Base-by-base conservation (phyloP, 768 basidiomycete genomes). In the Russula earlei region DNA sequence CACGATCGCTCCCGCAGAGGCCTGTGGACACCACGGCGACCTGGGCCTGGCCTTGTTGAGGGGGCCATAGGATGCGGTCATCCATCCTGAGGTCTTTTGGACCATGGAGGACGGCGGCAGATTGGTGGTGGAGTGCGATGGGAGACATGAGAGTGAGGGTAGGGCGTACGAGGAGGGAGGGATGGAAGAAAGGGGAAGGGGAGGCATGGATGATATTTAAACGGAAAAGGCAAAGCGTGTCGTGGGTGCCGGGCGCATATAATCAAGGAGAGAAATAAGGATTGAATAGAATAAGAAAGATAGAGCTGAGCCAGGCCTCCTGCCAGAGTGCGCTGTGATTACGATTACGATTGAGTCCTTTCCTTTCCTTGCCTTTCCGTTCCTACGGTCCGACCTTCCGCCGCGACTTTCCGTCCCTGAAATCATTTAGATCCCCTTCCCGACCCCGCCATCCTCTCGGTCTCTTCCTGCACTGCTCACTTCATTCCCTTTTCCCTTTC, bases 1-100 rank as follows among this genome's bases (percentile, higher is more conserved):
- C 63, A 85, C 87, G 69, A 70, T 91, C 90, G 54, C 81, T 83
- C 56, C 94, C 94, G 65, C 94, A 98, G 51, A 98, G 81, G 57
- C 95, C 95, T 4, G 94, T 97, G 40, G 87, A 75, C 54, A 77
- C 74, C 59, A 95, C 75, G 56, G 80, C 76, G 67, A 98, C 82
- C 72, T 93, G 90, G 42, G 81, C 91, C 31, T 91, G 80, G 63
- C 82, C 82, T 22, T 77, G 70, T 19, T 76, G 74, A 22, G 93
- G 94, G 0, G 84, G 78, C 76, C 82, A 84, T 60, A 86, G 69
- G 43, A 77, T 75, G 62, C 91, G 83, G 38, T 84, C 72, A 66
- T 92, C 90, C 65, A 87, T 63, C 61, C 83, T 85, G 60, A 98
- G 79, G 74, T 95, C 91, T 63, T 79, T 80, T 52, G 88, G 76